phyloP scores from a whole-genome alignment of 192 early-diverging fungal species.

The Coemansia sp. region DNA sequence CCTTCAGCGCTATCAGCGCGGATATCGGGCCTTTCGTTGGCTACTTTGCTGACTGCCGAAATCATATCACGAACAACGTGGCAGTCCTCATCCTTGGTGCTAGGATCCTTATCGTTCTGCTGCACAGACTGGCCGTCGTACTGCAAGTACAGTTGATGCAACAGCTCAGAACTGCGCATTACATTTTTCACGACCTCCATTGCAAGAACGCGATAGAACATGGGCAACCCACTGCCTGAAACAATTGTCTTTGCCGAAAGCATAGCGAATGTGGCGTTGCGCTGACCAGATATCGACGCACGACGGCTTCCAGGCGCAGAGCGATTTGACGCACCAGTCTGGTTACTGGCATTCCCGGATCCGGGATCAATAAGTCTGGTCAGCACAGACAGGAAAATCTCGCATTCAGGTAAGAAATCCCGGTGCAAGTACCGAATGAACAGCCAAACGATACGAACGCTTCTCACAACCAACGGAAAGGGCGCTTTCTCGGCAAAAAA shows the following conservation, averaged over 20 bases:
- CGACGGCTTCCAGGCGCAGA: slow-evolving; percentile 11
- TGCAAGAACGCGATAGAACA: slow-evolving; percentile 50
- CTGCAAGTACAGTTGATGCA: slow-evolving; percentile 67
- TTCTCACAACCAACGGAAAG: slow-evolving; percentile 79
- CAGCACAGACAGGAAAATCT: slow-evolving; percentile 90
- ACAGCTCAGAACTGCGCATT: slow-evolving; percentile 60
- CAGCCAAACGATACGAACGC: slow-evolving; percentile 77
- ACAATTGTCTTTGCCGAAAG: slow-evolving; percentile 6
- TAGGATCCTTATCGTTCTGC: not conserved
- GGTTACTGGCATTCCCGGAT: slow-evolving; percentile 13
- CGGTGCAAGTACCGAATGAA: slow-evolving; percentile 65
- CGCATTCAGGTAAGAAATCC: slow-evolving; percentile 73
- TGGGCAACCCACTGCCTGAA: slow-evolving; percentile 10
- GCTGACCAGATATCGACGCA: slow-evolving; percentile 13
- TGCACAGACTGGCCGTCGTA: slow-evolving; percentile 68
- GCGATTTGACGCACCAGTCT: not conserved
- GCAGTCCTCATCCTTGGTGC: slow-evolving; percentile 53
- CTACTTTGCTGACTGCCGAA: slow-evolving; percentile 69
- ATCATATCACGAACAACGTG: slow-evolving; percentile 84
- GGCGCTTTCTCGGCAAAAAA: slow-evolving; percentile 84
- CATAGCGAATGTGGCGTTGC: not conserved
- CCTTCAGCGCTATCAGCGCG: slow-evolving; percentile 21
- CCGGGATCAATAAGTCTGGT: slow-evolving; percentile 81
- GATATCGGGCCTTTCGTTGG: slow-evolving; percentile 66
- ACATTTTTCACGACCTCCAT: slow-evolving; percentile 57